Percentiles rank a stretch among this genome's conserved stretches.
These are phyloP conservation scores for Exidia glandulosa DNA, from an alignment of 768 basidiomycete genomes.

Conservation along the genomic window DNA sequence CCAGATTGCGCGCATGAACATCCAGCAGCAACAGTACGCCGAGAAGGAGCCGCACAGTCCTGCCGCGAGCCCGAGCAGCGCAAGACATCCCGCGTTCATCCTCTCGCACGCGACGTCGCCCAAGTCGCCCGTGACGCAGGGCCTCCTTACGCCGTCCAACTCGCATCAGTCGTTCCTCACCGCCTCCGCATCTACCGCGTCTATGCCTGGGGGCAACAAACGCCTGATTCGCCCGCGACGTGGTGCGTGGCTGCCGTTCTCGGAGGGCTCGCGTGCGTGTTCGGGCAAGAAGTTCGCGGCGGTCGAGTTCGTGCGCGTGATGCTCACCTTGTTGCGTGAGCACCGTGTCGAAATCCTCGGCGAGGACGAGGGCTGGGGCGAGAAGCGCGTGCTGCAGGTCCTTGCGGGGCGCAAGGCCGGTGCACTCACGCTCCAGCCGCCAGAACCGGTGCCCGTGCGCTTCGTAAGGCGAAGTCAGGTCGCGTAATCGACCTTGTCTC, in stretches of 20 bases:
- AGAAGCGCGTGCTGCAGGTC: constrained; percentile 1
- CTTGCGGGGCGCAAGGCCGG: constrained; percentile 1
- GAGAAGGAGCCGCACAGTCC: background rate
- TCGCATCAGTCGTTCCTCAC: background rate
- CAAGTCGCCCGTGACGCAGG: background rate
- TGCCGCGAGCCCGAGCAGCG: background rate
- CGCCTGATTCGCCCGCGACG: background rate
- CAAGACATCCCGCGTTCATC: background rate
- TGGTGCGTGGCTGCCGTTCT: constrained; percentile 4
- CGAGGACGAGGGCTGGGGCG: constrained; percentile 2
- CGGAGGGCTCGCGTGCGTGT: constrained; percentile 1
- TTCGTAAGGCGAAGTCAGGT: background rate
- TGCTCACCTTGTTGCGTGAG: background rate
- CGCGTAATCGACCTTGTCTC: background rate
- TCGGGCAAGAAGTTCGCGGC: constrained; percentile 3
- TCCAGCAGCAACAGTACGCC: background rate
- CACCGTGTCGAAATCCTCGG: constrained; percentile 2
- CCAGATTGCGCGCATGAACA: background rate
- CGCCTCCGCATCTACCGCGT: background rate
- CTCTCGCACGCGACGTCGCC: background rate
- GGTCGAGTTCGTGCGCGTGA: constrained; percentile 2
- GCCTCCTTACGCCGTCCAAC: background rate
- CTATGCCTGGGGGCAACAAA: background rate
- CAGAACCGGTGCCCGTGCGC: constrained; percentile 1
- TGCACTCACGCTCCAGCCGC: constrained; percentile 4